A percentile compares a stretch with the other conserved stretches of the same genome.
Conservation (phyloP, 2,329 filamentous ascomycete species). For the Colletotrichum karsti region DNA sequence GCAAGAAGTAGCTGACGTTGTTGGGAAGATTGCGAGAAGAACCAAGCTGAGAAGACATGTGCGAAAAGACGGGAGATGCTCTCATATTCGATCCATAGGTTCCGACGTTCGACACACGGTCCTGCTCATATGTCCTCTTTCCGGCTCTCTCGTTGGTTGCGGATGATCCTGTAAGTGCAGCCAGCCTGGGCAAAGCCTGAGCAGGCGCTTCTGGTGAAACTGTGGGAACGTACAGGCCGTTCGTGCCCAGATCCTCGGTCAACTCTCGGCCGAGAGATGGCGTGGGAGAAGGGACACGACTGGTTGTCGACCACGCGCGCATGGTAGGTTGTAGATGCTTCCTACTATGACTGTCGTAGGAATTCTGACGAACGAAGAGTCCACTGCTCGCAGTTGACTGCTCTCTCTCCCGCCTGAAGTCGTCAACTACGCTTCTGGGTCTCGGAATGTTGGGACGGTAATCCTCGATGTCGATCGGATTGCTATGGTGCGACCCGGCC, state of each 20-base stretch:
- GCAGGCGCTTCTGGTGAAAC: background rate
- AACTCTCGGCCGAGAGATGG: background rate
- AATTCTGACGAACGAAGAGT: background rate
- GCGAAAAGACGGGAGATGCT: too few relatives aligned
- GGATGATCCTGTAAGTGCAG: too few relatives aligned
- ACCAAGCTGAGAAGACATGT: too few relatives aligned
- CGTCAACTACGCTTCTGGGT: background rate
- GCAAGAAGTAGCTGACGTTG: too few relatives aligned
- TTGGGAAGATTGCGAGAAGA: too few relatives aligned
- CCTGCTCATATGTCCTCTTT: too few relatives aligned
- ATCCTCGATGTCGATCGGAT: slow-evolving; percentile 16
- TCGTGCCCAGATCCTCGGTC: background rate
- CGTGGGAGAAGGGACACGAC: background rate
- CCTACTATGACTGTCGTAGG: background rate
- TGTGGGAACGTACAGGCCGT: background rate
- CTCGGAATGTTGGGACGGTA: background rate
- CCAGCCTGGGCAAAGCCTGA: too few relatives aligned
- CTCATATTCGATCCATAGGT: too few relatives aligned
- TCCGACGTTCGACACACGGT: too few relatives aligned
- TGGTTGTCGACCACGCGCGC: background rate
- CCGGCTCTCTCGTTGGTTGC: too few relatives aligned
- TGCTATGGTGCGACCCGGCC: slow-evolving; percentile 1
- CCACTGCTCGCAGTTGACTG: background rate
- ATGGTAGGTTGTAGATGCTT: background rate
- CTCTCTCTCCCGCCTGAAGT: background rate